Conservation (phyloP, 495 filamentous ascomycete species). For the Penicillium ucsense region DNA sequence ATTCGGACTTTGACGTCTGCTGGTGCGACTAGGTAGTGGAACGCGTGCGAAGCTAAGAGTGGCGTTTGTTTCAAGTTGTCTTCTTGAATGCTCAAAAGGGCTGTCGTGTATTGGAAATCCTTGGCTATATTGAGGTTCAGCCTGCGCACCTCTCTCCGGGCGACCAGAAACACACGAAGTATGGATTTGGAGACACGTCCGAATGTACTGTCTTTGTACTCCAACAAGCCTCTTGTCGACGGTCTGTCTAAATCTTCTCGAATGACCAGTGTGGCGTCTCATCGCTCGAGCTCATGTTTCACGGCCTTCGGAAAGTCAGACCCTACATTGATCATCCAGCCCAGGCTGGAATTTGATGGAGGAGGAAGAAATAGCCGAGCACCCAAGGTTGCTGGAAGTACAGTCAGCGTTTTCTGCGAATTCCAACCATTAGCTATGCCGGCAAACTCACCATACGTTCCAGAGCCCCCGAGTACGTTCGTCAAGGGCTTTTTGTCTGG, state of each 20-base stretch:
- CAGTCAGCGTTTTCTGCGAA: background rate
- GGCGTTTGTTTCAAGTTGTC: constrained; percentile 1
- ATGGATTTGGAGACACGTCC: constrained; percentile 23
- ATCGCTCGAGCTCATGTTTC: constrained; percentile 44
- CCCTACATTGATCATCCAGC: constrained; percentile 77
- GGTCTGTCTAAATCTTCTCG: constrained; percentile 62
- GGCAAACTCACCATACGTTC: constrained; percentile 19
- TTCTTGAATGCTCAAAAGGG: constrained; percentile 16
- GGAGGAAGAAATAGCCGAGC: constrained; percentile 18
- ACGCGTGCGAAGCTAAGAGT: constrained; percentile 41
- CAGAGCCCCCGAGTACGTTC: constrained; percentile 27
- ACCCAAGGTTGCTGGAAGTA: constrained; percentile 21
- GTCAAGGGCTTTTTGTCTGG: constrained; percentile 10
- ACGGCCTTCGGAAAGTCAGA: constrained; percentile 62
- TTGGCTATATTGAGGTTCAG: constrained; percentile 29
- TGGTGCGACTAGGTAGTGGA: constrained; percentile 58
- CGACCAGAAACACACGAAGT: no score
- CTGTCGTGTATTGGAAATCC: constrained; percentile 71
- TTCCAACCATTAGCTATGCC: background rate
- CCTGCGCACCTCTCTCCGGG: background rate
- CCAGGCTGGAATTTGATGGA: constrained; percentile 38
- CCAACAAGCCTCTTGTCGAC: constrained; percentile 23
- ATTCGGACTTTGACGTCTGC: constrained; percentile 33
- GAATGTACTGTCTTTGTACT: constrained; percentile 23
- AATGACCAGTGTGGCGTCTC: constrained; percentile 57